phyloP scores from a whole-genome alignment of 106 monocot genomes.

The Acorus calamus region DNA sequence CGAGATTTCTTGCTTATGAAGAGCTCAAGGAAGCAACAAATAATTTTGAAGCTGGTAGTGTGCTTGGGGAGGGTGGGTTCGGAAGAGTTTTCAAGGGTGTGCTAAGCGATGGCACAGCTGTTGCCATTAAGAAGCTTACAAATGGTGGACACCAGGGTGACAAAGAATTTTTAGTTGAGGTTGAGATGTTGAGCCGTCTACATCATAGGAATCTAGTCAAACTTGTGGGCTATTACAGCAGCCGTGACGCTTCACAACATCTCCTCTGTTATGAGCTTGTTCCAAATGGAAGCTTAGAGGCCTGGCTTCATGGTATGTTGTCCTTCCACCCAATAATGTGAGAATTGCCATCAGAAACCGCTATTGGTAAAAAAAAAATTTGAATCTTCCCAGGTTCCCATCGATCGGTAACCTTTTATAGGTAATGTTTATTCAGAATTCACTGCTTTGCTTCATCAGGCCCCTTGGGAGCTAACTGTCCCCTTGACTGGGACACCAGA shows the following conservation, averaged over 20 bases:
- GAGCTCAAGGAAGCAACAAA: slow-evolving; percentile 95
- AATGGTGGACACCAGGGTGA: slow-evolving; percentile 89
- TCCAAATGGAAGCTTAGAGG: slow-evolving; percentile 93
- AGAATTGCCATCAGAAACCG: too few relatives aligned
- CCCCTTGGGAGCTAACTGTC: slow-evolving; percentile 67
- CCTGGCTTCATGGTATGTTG: slow-evolving; percentile 86
- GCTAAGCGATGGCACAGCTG: slow-evolving; percentile 74
- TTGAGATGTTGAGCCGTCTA: slow-evolving; percentile 91
- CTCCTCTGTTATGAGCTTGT: slow-evolving; percentile 97
- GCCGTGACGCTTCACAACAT: slow-evolving; percentile 54
- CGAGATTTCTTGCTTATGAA: slow-evolving; percentile 74
- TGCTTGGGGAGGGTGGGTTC: slow-evolving; percentile 95
- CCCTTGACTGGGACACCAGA: slow-evolving; percentile 93
- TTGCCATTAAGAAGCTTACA: slow-evolving; percentile 93
- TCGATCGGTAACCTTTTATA: too few relatives aligned
- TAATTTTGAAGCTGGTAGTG: slow-evolving; percentile 58
- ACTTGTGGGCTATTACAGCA: slow-evolving; percentile 83
- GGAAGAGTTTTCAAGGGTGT: slow-evolving; percentile 89
- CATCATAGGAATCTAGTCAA: slow-evolving; percentile 98
- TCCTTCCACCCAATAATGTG: neutral
- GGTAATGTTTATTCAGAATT: neutral
- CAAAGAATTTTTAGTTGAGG: slow-evolving; percentile 93
- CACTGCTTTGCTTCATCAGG: slow-evolving; percentile 21
- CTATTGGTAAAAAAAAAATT: too few relatives aligned
- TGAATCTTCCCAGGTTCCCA: too few relatives aligned